phyloP scores from a whole-genome alignment of 805 yeast species.

The Jamesozyma rosinii region DNA sequence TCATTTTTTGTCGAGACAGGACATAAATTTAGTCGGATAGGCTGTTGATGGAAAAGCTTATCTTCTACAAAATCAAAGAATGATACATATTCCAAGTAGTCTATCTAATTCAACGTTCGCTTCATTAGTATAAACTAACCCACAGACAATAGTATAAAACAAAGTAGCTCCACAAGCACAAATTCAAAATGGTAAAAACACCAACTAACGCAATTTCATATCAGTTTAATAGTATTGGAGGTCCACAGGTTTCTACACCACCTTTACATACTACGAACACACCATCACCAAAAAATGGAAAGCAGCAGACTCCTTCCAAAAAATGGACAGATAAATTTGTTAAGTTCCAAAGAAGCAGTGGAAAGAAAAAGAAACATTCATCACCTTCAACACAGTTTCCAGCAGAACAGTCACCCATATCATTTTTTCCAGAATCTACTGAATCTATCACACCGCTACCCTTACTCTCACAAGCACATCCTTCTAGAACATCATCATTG shows the following conservation, averaged over 20 bases:
- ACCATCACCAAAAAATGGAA: conserved; percentile 15
- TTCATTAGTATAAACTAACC: too few species aligned
- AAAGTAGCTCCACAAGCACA: too few species aligned
- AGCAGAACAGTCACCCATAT: background rate
- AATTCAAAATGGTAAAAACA: conserved; percentile 4
- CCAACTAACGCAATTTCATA: conserved; percentile 4
- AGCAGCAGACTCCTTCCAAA: background rate
- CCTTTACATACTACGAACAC: background rate
- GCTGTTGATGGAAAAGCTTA: background rate
- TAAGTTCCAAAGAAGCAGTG: conserved; percentile 13
- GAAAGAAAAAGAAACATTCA: conserved; percentile 9
- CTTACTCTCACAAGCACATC: conserved; percentile 5
- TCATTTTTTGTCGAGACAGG: background rate
- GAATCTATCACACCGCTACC: conserved; percentile 2
- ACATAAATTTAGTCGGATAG: background rate
- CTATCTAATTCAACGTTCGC: too few species aligned
- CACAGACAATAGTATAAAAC: too few species aligned
- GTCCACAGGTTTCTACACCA: background rate
- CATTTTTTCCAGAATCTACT: background rate
- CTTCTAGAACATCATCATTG: conserved; percentile 22
- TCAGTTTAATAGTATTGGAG: conserved; percentile 13
- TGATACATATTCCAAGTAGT: too few species aligned
- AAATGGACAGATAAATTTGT: conserved; percentile 22
- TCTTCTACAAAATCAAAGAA: too few species aligned
- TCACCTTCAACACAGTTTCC: conserved; percentile 6